Base-by-base conservation (phyloP, 169 alveolate species). In the Cyclospora cayetanensis region DNA sequence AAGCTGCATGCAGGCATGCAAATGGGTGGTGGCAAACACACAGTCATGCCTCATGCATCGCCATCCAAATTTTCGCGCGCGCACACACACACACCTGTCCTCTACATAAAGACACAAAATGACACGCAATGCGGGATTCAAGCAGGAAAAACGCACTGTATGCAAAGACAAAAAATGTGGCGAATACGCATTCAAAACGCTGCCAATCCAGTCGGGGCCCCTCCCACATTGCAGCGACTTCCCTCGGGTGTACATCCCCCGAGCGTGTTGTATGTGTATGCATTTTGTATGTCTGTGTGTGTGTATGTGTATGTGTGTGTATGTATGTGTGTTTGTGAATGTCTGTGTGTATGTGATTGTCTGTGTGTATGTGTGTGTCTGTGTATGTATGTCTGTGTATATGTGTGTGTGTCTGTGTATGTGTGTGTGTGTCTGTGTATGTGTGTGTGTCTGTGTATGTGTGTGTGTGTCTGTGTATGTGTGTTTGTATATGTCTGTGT, bases 71-170 rank as follows among this genome's bases (percentile, higher is more conserved):
- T 18, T 29, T 12, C 27, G 29, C 74, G 27, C 74, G n/a, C 74
- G 27, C 74, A 63, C 74, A 63, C 74, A 63, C 74, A 63, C 74
- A 63, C 74, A 63, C 74, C 11, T 29, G n/a, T n/a, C n/a, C n/a
- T n/a, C n/a, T n/a, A 63, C 35, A 63, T 12, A 63, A 11, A 63
- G 34, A 63, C 35, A 63, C 35, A 63, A 11, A 63, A 11, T 18
- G 34, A 63, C 60, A 50, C 60, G 60, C 60, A 9, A 50, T 18
- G n/a, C n/a, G n/a, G n/a, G n/a, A n/a, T n/a, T n/a, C n/a, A n/a
- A n/a, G n/a, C n/a, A n/a, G n/a, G n/a, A n/a, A n/a, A n/a, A n/a
- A n/a, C n/a, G n/a, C n/a, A n/a, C n/a, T n/a, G n/a, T n/a, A n/a
- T n/a, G n/a, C n/a, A n/a, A n/a, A n/a, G n/a, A n/a, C n/a, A n/a